Evolutionary conservation across 768 basidiomycete species (phyloP).

Genomic region (Boletus insuetus): DNA sequence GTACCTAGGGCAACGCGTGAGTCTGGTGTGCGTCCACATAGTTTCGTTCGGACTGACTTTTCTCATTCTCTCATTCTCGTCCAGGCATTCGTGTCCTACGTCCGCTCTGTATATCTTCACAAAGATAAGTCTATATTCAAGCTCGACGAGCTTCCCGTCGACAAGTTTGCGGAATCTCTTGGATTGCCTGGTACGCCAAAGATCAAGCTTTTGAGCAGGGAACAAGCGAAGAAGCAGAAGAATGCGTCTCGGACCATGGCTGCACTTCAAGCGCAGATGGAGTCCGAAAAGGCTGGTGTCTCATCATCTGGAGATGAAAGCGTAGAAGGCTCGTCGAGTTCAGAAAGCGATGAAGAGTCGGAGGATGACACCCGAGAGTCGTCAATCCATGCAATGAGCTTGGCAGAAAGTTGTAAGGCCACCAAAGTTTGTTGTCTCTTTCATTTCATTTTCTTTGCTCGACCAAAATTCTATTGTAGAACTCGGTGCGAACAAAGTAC

Average conservation of each 20-base stretch:
- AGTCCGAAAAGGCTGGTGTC: slow-evolving; percentile 16
- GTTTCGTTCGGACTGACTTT: neutral
- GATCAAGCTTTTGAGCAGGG: slow-evolving; percentile 79
- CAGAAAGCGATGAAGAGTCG: slow-evolving; percentile 28
- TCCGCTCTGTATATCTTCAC: slow-evolving; percentile 89
- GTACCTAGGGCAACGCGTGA: slow-evolving; percentile 88
- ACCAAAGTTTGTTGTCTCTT: slow-evolving; percentile 39
- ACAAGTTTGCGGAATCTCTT: slow-evolving; percentile 83
- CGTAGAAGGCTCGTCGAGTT: slow-evolving; percentile 8
- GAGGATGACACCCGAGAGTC: slow-evolving; percentile 14
- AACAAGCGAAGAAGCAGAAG: slow-evolving; percentile 72
- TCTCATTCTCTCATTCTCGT: neutral
- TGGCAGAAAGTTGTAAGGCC: slow-evolving; percentile 23
- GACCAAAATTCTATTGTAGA: slow-evolving; percentile 20
- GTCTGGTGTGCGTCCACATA: slow-evolving; percentile 22
- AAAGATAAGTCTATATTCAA: slow-evolving; percentile 95
- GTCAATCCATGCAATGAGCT: neutral
- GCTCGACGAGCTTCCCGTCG: slow-evolving; percentile 73
- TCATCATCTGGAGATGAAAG: slow-evolving; percentile 21
- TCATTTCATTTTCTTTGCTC: neutral
- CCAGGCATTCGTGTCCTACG: slow-evolving; percentile 93
- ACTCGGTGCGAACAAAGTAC: slow-evolving; percentile 81
- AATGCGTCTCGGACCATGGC: slow-evolving; percentile 57
- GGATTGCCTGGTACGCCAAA: slow-evolving; percentile 94
- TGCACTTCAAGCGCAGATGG: slow-evolving; percentile 32